Conservation (phyloP, 139 green algal species). For the Closterium sp. region DNA sequence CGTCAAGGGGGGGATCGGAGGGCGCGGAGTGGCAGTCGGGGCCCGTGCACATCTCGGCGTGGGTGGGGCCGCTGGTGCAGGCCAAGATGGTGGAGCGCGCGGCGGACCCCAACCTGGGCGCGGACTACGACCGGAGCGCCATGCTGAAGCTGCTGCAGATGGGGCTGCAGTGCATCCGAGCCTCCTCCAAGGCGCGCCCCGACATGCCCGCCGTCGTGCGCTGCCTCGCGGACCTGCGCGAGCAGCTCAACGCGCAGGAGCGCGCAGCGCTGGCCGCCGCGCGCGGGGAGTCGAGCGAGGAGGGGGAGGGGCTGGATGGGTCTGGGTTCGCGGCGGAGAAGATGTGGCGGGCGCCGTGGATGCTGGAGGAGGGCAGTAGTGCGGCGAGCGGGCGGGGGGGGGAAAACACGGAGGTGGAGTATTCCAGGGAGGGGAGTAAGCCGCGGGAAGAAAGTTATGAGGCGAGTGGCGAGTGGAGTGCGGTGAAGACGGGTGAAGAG, state of each 20-base stretch:
- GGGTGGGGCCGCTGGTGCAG: not conserved
- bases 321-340: not conserved
- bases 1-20: too few relatives aligned
- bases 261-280: not conserved
- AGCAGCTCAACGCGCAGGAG: not conserved
- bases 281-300: not conserved
- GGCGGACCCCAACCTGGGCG: conserved; percentile 25
- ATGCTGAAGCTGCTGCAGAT: conserved; percentile 20
- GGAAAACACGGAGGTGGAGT: not conserved
- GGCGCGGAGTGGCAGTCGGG: not conserved
- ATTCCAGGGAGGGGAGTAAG: not conserved
- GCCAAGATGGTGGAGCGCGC: conserved; percentile 15
- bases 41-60: conserved; percentile 9
- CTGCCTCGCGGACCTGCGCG: not conserved
- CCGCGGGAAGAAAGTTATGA: not conserved
- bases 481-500: not conserved
- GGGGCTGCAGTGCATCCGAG: conserved; percentile 11
- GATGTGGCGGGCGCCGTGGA: not conserved
- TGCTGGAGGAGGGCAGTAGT: not conserved
- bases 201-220: conserved; percentile 20
- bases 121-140: not conserved
- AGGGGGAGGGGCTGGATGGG: not conserved
- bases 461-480: not conserved
- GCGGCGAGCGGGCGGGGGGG: not conserved
- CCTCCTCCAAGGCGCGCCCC: not conserved